Conservation (phyloP, 179 eudicot species). For the Gypsophila paniculata region DNA sequence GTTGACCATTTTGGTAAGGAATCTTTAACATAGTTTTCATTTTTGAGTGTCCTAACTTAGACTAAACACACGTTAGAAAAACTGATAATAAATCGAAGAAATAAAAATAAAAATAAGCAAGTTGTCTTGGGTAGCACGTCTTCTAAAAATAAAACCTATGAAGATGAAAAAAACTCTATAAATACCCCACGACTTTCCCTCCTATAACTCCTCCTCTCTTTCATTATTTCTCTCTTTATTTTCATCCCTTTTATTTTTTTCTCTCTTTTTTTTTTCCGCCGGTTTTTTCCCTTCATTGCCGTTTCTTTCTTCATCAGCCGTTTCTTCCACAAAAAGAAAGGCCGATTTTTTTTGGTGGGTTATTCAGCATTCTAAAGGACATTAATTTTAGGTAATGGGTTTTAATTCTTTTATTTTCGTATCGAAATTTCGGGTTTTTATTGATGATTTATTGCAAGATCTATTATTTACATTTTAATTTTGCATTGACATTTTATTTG, state of each 20-base stretch:
- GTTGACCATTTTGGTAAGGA: too few species aligned
- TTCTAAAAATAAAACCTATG: conserved; percentile 13
- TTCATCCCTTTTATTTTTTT: not conserved
- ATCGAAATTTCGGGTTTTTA: not conserved
- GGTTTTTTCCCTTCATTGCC: not conserved
- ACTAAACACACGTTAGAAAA: too few species aligned
- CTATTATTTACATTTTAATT: conserved; percentile 11
- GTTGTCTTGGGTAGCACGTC: conserved; percentile 46
- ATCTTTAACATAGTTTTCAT: too few species aligned
- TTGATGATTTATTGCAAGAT: conserved; percentile 14
- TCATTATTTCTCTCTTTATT: not conserved
- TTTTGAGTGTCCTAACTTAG: too few species aligned
- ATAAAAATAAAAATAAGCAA: not conserved
- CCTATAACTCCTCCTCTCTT: conserved; percentile 1
- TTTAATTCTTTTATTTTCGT: not conserved
- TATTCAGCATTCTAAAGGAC: conserved; percentile 17
- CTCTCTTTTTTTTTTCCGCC: conserved; percentile 7
- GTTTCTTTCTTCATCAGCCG: not conserved
- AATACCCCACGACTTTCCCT: conserved; percentile 25
- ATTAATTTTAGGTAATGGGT: conserved; percentile 12
- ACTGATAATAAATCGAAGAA: too few species aligned
- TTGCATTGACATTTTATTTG: too few species aligned
- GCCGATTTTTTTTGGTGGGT: not conserved
- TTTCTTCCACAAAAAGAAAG: too few species aligned
- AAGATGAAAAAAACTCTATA: conserved; percentile 34